Base-by-base conservation (phyloP, 495 filamentous ascomycete species). In the Penicillium nucicola region DNA sequence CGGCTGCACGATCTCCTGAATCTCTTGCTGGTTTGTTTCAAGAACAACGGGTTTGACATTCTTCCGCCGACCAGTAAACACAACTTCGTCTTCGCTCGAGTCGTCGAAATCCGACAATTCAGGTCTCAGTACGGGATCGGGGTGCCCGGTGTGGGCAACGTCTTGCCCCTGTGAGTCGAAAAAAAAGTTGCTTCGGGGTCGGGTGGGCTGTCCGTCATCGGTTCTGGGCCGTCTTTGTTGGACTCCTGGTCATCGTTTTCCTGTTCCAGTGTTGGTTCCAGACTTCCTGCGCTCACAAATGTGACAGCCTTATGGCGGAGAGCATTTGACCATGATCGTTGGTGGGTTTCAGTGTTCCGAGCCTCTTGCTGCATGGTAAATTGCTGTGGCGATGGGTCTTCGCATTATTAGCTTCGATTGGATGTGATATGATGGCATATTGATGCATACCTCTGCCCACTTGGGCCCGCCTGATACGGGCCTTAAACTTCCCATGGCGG, bases 321-420 rank as follows among this genome's bases (percentile, higher is more conserved):
- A 10, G 58, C 58, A n/a, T 58, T 49, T 13, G 48, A 32, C 48
- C 64, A 60, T 48, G 57, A 64, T 33, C 70, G 62, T 33, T 71
- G 72, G 44, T 87, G 82, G 4, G 73, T 77, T 64, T 82, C 81
- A 15, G 89, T 92, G 55, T 90, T 86, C 40, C 81, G 82, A 50
- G 88, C 90, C 69, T 90, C 90, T 46, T 93, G 84, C 42, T 77
- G 74, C 71, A 95, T 77, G 0, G 85, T 84, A 51, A 87, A 81
- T 10, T 55, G 56, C 28, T 48, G 55, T 54, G 47, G 47, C 50
- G 50, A 50, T 46, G 33, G 44, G 42, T 53, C 49, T 60, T 35
- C 10, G 2, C 5, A 11, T 40, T 9, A 41, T 52, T 12, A 41
- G 48, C 41, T 18, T 30, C 35, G 4, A 11, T 15, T 12, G 13